Conservation (phyloP, 2,329 filamentous ascomycete genomes). For the Cladosporium cucumerinum region DNA sequence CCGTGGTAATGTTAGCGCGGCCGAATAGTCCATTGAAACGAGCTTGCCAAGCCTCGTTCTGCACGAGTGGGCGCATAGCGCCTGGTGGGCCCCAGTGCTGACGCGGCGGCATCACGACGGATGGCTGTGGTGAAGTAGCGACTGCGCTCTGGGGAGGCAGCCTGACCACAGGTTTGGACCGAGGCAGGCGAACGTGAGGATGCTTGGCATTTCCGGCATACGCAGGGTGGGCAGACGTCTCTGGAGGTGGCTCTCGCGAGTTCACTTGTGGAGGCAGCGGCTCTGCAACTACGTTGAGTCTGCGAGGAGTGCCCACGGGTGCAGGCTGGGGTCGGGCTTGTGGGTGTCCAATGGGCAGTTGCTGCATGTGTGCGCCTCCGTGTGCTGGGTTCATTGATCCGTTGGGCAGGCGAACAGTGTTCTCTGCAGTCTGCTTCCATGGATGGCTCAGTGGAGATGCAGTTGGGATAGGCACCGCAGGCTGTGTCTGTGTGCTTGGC, state of each 20-base stretch:
- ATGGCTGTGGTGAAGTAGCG: constrained; percentile 32
- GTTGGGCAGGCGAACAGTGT: constrained; percentile 35
- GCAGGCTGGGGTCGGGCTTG: constrained; percentile 17
- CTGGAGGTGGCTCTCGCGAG: constrained; percentile 54
- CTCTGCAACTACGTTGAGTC: constrained; percentile 23
- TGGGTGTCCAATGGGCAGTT: constrained; percentile 31
- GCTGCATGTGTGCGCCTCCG: constrained; percentile 23
- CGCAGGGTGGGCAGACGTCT: constrained; percentile 68
- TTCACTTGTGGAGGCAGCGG: constrained; percentile 24
- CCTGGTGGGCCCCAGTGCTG: constrained; percentile 27
- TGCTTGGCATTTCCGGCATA: constrained; percentile 64
- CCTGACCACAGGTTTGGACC: constrained; percentile 71
- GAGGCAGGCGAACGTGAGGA: constrained; percentile 68
- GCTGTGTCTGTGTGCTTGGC: constrained; percentile 35
- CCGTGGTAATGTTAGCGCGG: constrained; percentile 53
- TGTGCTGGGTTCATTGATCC: constrained; percentile 32
- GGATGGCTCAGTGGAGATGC: constrained; percentile 23
- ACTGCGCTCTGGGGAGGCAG: constrained; percentile 61
- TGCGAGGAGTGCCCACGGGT: constrained; percentile 21
- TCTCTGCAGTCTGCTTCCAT: constrained; percentile 23
- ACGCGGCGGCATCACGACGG: constrained; percentile 41
- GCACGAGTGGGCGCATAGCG: constrained; percentile 44
- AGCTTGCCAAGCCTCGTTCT: constrained; percentile 67
- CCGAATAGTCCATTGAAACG: constrained; percentile 75
- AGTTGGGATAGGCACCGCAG: constrained; percentile 27